Evolutionary conservation across 306 rosid species (phyloP).

Genomic region (Quillaja saponaria): DNA sequence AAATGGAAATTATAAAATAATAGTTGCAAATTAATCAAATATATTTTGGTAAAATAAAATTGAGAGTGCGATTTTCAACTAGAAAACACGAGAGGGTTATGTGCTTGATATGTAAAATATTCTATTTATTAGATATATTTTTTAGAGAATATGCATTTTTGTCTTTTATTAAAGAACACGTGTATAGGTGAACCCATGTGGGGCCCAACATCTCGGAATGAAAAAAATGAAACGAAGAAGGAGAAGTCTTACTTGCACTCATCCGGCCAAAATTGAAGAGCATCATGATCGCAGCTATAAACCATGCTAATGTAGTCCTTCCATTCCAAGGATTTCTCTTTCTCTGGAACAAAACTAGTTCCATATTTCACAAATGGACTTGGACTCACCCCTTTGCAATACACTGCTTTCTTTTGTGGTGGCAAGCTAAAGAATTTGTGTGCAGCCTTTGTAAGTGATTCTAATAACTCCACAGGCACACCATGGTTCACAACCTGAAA

Average conservation of each 20-base stretch:
- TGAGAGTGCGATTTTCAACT: no score
- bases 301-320: slow-evolving; percentile 60
- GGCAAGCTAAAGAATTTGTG: slow-evolving; percentile 47
- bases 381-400: slow-evolving; percentile 39
- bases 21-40: not conserved
- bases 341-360: slow-evolving; percentile 71
- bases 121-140: no score
- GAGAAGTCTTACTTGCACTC: slow-evolving; percentile 48
- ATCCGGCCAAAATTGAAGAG: slow-evolving; percentile 55
- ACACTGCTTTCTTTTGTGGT: slow-evolving; percentile 44
- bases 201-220: no score
- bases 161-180: no score
- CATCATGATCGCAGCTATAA: slow-evolving; percentile 51
- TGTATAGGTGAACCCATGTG: no score
- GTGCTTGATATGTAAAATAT: no score
- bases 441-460: slow-evolving; percentile 47
- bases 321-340: slow-evolving; percentile 67
- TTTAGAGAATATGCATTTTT: no score
- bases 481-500: slow-evolving; percentile 70
- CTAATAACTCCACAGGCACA: slow-evolving; percentile 47
- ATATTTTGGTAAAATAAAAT: no score
- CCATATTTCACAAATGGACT: slow-evolving; percentile 47
- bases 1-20: not conserved
- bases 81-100: no score
- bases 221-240: no score